Evolutionary conservation across 2,329 filamentous ascomycete species (phyloP), one percentile per base, ranked within the genome.

Genomic region (Phialemonium atrogriseum): DNA sequence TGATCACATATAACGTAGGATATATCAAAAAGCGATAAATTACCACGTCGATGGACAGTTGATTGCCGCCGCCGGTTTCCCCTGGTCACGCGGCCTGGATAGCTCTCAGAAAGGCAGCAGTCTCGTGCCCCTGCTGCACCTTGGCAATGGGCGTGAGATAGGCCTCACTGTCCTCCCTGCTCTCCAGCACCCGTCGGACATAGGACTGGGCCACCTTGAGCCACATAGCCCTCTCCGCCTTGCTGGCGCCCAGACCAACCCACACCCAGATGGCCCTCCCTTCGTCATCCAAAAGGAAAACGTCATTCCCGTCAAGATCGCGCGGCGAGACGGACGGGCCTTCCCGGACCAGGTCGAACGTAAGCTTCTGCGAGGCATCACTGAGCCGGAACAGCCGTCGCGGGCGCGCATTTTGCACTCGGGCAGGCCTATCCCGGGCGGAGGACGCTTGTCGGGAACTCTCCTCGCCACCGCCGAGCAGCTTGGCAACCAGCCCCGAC

Each of bases 251-350:
- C 3, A 55, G 52, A 1, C 78, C 78, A 45, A 79, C 66, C 78
- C 78, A 82, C 2, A 82, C 73, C 76, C 77, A 83, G 20, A 82
- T 58, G 7, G 56, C 56, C 30, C 51, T 65, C 6, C 75, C 74
- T 1, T 59, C 62, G 41, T 78, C 73, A 37, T 72, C 67, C 13
- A 79, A 59, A 13, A 83, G 49, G 45, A 81, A 82, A 5, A 82
- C 67, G 43, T 81, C 76, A 27, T 66, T 60, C 24, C 63, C 64
- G 38, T 77, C 65, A 6, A 82, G 54, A 40, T 79, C 73, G 0
- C 54, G 48, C 27, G 45, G 49, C 4, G 54, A 46, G 10, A 77
- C 60, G 2, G 44, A 47, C 17, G 54, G 47, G 0, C 68, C 70
- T 25, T 78, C 69, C 45, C 73, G 77, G 39, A 78, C 64, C 4